Evolutionary conservation across 495 filamentous ascomycete genomes (phyloP), one percentile per base, ranked within the genome.

Genomic region (Saxophila tyrrhenica): DNA sequence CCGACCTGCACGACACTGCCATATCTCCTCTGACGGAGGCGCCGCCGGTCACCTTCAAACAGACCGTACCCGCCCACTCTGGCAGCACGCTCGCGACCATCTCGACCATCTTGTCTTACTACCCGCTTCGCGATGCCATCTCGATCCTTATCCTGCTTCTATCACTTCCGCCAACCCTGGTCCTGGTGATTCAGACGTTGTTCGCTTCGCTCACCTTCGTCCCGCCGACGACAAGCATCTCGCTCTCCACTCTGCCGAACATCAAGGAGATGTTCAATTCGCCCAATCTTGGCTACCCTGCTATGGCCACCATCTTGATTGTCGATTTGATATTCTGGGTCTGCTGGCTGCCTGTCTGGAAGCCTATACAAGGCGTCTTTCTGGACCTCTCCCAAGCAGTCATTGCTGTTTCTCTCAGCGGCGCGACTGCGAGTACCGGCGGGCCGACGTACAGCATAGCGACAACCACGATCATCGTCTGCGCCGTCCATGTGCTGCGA

Each of bases 91-190:
- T 92, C 52, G 79, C 83, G 59, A 69, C 90, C 51, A 81, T 82
- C 47, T 77, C 86, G 57, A 96, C 91, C 41, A 92, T 98, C 55
- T 80, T 98, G 58, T 78, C 79, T 58, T 89, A 88, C 23, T 95
- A 89, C 63, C 92, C 92, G 22, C 81, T 95, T 59, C 83, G 86
- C 69, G 92, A 99, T 73, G 95, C 92, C 52, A 87, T 99, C 70
- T 90, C 92, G 64, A 95, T 99, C 66, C 77, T 99, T 66, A 96
- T 99, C 68, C 85, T 99, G 66, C 80, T 99, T 52, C 82, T 99
- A 64, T 92, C 95, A 67, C 80, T 95, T n/a, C 90, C 94, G 23
- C 87, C 91, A 22, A 87, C 89, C 61, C 80, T 94, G 52, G 77
- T 97, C 55, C 89, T 89, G 51, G 73, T 88, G 65, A 86, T 95